Evolutionary conservation across 805 yeast species (phyloP), one percentile per base, ranked within the genome.

Genomic region (Cyberlindnera mycetangii): DNA sequence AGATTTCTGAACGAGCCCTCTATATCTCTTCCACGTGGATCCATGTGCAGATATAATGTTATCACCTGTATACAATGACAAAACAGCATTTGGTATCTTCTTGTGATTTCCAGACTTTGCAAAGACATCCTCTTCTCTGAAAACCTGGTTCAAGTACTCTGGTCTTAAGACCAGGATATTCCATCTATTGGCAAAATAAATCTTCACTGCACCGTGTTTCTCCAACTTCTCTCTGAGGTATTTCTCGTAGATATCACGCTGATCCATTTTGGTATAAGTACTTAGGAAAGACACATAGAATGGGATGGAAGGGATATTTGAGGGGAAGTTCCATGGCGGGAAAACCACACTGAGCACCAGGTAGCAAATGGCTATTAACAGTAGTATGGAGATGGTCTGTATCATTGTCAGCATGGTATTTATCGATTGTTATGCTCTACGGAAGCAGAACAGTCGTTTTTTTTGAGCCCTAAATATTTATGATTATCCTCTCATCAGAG

Each of bases 131-230:
- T 78, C 81, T 41, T 76, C 68, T 51, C 67, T 72, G 48, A 78
- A 69, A 7, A 79, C 56, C 42, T 74, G 74, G 6, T 60, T 57
- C 48, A 79, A 59, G 41, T 60, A 68, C 25, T 71, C 70, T 2
- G 83, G 83, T 39, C 58, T 68, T 2, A 76, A 66, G 1, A 79
- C 76, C 24, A 79, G 56, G 17, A 78, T 70, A 51, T 79, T 79
- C 85, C 85, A 79, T 45, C 80, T 68, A 1, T 81, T 75, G 6
- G 79, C 85, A 64, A 78, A 79, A 54, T 71, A 79, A 5, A 78
- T 65, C 56, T 78, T 78, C 0, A 74, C 84, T 0, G 83, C 83
- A 0, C 85, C 85, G 54, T 71, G 62, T 39, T 66, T 69, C 48
- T 76, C 79, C 39, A 77, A 53, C 32, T 73, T 70, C 6, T 66